phyloP scores from a whole-genome alignment of 306 rosid species.

The Ormosia emarginata region DNA sequence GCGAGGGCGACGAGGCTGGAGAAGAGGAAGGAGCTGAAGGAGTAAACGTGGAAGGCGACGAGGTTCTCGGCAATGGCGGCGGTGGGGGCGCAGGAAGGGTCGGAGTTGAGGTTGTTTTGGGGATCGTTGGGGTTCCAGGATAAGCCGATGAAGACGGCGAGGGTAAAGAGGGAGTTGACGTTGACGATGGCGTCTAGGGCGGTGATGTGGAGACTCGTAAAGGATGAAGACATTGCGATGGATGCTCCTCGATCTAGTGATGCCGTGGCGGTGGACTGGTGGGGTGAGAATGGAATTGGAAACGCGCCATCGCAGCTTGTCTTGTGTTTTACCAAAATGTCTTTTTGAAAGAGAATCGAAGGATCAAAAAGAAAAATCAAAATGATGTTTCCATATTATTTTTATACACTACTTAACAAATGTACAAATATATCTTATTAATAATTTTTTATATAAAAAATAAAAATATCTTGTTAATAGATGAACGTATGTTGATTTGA shows the following conservation, averaged over 20 bases:
- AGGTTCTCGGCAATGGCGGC: constrained; percentile 64
- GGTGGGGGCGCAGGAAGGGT: constrained; percentile 46
- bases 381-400: no score
- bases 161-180: constrained; percentile 87
- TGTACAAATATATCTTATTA: no score
- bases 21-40: constrained; percentile 97
- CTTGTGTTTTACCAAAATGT: no score
- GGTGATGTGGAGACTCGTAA: constrained; percentile 66
- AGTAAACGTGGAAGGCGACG: constrained; percentile 84
- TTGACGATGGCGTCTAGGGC: constrained; percentile 79
- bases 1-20: constrained; percentile 87
- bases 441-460: no score
- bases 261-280: background rate
- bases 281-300: background rate
- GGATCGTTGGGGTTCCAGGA: constrained; percentile 84
- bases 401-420: no score
- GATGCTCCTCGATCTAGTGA: background rate
- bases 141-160: constrained; percentile 81
- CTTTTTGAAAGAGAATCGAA: no score
- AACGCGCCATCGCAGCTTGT: background rate
- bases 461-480: no score
- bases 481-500: no score
- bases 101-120: constrained; percentile 33
- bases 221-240: constrained; percentile 42
- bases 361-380: no score